Percentiles rank a stretch among this genome's conserved stretches.
Conservation (phyloP, 495 filamentous ascomycete genomes). For the Hypoxylon crocopeplum region DNA sequence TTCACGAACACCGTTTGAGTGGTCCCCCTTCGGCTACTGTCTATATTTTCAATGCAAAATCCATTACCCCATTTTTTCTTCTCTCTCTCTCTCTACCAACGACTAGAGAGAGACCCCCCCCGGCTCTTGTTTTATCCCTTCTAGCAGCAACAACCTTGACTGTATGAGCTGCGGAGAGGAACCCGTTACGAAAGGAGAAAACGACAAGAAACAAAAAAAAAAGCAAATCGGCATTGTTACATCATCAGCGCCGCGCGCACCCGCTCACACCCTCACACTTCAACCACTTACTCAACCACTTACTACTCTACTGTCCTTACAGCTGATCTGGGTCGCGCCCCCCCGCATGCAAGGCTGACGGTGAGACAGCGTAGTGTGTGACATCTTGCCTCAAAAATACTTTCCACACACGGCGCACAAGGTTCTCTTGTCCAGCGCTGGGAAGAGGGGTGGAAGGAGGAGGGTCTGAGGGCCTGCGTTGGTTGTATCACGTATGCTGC, state of each 20-base stretch:
- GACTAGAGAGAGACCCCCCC: not conserved
- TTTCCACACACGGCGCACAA: not conserved
- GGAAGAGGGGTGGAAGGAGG: not conserved
- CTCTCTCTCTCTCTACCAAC: too few species aligned
- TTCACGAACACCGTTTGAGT: conserved; percentile 28
- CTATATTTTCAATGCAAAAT: too few species aligned
- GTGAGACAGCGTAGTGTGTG: conserved; percentile 19
- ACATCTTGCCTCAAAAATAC: conserved; percentile 3
- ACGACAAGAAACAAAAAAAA: not conserved
- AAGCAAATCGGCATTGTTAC: not conserved
- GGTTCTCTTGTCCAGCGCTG: not conserved
- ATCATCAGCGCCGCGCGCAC: not conserved
- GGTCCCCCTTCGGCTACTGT: conserved; percentile 26
- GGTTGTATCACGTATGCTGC: conserved; percentile 38
- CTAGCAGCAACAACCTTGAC: not conserved
- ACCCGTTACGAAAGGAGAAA: not conserved
- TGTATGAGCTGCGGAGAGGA: not conserved
- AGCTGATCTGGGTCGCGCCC: conserved; percentile 13
- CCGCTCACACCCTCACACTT: conserved; percentile 1
- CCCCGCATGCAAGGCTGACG: conserved; percentile 39
- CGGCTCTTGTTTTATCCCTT: not conserved
- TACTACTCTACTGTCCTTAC: conserved; percentile 20
- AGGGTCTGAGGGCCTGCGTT: conserved; percentile 26
- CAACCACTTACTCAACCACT: not conserved
- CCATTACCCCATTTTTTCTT: too few species aligned